Evolutionary conservation across 2,329 filamentous ascomycete genomes (phyloP).

Genomic region (Leptodontidium sp.): DNA sequence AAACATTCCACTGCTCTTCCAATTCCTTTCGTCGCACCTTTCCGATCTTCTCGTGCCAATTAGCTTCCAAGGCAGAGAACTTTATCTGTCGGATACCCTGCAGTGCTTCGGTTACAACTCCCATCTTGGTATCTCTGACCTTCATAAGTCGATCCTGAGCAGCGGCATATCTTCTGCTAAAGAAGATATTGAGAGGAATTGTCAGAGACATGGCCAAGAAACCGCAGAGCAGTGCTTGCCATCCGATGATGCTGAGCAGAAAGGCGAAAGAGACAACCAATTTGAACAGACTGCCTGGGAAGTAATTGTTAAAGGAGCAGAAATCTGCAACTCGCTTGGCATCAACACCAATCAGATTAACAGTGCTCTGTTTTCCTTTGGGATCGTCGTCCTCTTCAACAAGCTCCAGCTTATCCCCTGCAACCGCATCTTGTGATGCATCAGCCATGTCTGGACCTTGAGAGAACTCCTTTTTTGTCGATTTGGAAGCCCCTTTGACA

Average conservation of each 20-base stretch:
- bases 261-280: conserved; percentile 72
- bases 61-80: conserved; percentile 77
- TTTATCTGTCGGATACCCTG: conserved; percentile 87
- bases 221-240: conserved; percentile 72
- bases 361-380: conserved; percentile 73
- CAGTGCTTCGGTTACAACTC: conserved; percentile 77
- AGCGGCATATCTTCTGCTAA: conserved; percentile 68
- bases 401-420: conserved; percentile 44
- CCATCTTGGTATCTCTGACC: conserved; percentile 77
- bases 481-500: conserved; percentile 67
- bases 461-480: conserved; percentile 48
- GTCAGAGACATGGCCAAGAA: conserved; percentile 69
- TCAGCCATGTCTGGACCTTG: conserved; percentile 43
- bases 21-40: conserved; percentile 73
- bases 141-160: conserved; percentile 79
- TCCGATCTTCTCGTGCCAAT: conserved; percentile 77
- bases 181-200: conserved; percentile 73
- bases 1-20: conserved; percentile 70
- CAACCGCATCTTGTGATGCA: conserved; percentile 40
- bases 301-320: conserved; percentile 69
- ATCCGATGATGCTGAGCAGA: conserved; percentile 74
- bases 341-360: conserved; percentile 83
- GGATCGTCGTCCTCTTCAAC: conserved; percentile 56
- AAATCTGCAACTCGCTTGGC: conserved; percentile 74
- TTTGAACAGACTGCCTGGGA: conserved; percentile 69